phyloP scores from a whole-genome alignment of 2,329 filamentous ascomycete species.

The Cladosporium colombiae region DNA sequence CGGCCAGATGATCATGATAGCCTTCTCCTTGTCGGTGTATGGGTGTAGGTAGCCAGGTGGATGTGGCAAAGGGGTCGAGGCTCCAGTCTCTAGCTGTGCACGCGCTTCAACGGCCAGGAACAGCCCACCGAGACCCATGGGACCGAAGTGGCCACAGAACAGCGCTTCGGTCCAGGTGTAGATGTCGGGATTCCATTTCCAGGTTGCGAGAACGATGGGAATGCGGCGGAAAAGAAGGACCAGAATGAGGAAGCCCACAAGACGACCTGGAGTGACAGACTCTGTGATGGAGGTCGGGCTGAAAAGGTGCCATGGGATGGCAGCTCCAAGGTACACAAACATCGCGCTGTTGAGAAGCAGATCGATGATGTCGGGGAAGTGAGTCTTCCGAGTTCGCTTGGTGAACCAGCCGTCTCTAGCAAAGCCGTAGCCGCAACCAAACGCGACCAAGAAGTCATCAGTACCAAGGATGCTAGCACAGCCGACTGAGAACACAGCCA shows the following conservation, averaged over 20 bases:
- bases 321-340: conserved; percentile 59
- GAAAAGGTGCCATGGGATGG: conserved; percentile 55
- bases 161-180: conserved; percentile 54
- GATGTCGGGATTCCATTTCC: conserved; percentile 52
- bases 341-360: conserved; percentile 57
- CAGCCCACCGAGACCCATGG: conserved; percentile 58
- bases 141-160: conserved; percentile 59
- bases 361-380: conserved; percentile 54
- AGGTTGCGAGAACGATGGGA: conserved; percentile 52
- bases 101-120: conserved; percentile 59
- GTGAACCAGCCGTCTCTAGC: conserved; percentile 56
- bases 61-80: conserved; percentile 46
- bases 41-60: conserved; percentile 43
- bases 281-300: conserved; percentile 42
- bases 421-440: conserved; percentile 58
- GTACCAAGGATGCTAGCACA: conserved; percentile 54
- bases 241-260: conserved; percentile 51
- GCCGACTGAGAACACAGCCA: conserved; percentile 55
- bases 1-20: conserved; percentile 54
- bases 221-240: conserved; percentile 55
- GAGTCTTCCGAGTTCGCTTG: conserved; percentile 47
- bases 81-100: conserved; percentile 54
- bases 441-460: conserved; percentile 60
- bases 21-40: conserved; percentile 37
- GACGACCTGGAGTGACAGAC: conserved; percentile 41